These are phyloP conservation scores for Pugionium cornutum DNA, from an alignment of 345 rosid species.

Conservation along the genomic window DNA sequence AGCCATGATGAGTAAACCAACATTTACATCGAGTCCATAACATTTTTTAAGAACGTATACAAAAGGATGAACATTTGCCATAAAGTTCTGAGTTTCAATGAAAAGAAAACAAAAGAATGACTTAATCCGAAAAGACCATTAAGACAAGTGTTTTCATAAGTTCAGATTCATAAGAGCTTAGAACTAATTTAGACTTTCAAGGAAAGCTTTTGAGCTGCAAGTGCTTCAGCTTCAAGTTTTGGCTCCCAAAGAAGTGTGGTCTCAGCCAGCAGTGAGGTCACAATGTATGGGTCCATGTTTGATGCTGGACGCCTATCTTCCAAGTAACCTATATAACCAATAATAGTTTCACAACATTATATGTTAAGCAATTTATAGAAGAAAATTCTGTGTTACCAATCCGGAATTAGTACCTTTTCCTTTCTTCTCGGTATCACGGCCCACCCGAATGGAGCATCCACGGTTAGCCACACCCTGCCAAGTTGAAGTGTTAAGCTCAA, in stretches of 20 bases:
- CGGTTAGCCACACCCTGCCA: conserved; percentile 94
- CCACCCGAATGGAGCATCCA: conserved; percentile 96
- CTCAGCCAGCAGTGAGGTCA: conserved; percentile 72
- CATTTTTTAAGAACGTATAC: conserved; percentile 10
- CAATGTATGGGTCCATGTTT: conserved; percentile 88
- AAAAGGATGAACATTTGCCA: conserved; percentile 25
- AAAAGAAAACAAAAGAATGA: conserved; percentile 24
- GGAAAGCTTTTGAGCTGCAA: conserved; percentile 79
- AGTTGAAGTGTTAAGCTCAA: not conserved
- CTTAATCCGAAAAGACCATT: conserved; percentile 16
- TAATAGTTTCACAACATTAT: conserved; percentile 9
- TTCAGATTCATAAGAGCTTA: conserved; percentile 15
- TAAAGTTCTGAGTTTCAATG: conserved; percentile 25
- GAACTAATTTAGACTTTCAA: conserved; percentile 56
- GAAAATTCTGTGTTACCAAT: not conserved
- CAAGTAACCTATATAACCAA: conserved; percentile 65
- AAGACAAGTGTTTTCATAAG: conserved; percentile 8
- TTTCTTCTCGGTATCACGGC: conserved; percentile 87
- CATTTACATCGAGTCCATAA: conserved; percentile 4
- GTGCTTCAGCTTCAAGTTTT: conserved; percentile 77
- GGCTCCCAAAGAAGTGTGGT: conserved; percentile 83
- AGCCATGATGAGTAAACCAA: conserved; percentile 3
- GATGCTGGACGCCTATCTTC: conserved; percentile 93
- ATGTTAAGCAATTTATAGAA: conserved; percentile 14
- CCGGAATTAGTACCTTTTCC: conserved; percentile 66